These are phyloP conservation scores for Plasmodium gonderi DNA, from an alignment of 169 alveolate genomes.

Conservation along the genomic window DNA sequence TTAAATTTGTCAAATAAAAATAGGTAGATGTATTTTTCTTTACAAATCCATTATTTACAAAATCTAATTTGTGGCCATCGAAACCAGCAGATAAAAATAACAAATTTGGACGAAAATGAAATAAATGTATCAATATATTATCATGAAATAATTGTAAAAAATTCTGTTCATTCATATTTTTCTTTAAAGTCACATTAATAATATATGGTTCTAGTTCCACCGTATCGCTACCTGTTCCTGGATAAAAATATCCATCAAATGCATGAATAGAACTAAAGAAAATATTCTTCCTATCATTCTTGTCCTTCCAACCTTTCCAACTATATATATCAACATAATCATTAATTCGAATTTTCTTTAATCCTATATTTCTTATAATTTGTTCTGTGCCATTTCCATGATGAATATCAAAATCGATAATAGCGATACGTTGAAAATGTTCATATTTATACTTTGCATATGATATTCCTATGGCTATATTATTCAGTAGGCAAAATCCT, in stretches of 20 bases:
- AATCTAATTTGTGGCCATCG: constrained; percentile 97
- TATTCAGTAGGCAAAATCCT: constrained; percentile 98
- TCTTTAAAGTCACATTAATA: constrained; percentile 88
- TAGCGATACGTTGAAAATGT: constrained; percentile 94
- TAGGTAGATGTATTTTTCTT: constrained; percentile 94
- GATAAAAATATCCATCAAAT: constrained; percentile 94
- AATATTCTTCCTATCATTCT: constrained; percentile 90
- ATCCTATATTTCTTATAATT: constrained; percentile 90
- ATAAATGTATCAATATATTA: constrained; percentile 91
- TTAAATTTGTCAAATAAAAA: constrained; percentile 94
- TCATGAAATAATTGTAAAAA: constrained; percentile 87
- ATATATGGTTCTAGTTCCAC: constrained; percentile 85
- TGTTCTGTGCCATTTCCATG: constrained; percentile 99
- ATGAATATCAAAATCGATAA: constrained; percentile 99
- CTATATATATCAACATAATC: constrained; percentile 70
- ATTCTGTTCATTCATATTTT: constrained; percentile 84
- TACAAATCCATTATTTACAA: constrained; percentile 91
- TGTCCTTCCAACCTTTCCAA: constrained; percentile 91
- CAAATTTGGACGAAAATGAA: constrained; percentile 94
- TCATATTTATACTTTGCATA: constrained; percentile 93
- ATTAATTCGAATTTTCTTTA: constrained; percentile 76
- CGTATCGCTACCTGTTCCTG: constrained; percentile 93
- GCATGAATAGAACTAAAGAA: constrained; percentile 95
- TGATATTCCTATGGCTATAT: constrained; percentile 98
- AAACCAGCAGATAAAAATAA: constrained; percentile 97